A percentile compares a stretch with the other conserved stretches of the same genome.
Conservation (phyloP, 768 basidiomycete species). For the Mycena leptocephala region DNA sequence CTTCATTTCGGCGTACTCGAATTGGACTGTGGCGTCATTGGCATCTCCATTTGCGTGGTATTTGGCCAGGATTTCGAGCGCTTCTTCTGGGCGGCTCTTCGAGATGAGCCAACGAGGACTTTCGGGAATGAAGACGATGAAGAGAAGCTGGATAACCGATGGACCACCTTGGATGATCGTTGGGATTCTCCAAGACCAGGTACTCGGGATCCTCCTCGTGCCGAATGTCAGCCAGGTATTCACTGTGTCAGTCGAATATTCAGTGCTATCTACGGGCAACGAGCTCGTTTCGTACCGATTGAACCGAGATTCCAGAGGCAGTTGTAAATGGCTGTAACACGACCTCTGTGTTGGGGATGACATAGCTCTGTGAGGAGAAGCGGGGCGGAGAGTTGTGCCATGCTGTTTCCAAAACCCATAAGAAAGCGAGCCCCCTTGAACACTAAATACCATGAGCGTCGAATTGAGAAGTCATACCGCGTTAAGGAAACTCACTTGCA, state of each 20-base stretch:
- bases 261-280: slow-evolving; percentile 12
- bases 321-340: slow-evolving; percentile 26
- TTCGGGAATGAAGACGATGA: slow-evolving; percentile 80
- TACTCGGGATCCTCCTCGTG: slow-evolving; percentile 71
- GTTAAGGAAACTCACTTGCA: slow-evolving; percentile 21
- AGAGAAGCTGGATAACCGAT: slow-evolving; percentile 69
- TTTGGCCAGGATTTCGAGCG: slow-evolving; percentile 65
- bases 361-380: slow-evolving; percentile 30
- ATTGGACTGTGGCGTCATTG: slow-evolving; percentile 70
- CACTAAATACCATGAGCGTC: slow-evolving; percentile 22
- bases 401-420: slow-evolving; percentile 31
- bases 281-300: slow-evolving; percentile 21
- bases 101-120: slow-evolving; percentile 77
- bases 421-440: slow-evolving; percentile 31
- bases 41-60: slow-evolving; percentile 71
- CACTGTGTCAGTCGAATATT: slow-evolving; percentile 22
- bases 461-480: slow-evolving; percentile 6
- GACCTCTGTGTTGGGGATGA: slow-evolving; percentile 32
- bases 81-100: slow-evolving; percentile 60
- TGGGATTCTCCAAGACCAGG: slow-evolving; percentile 84
- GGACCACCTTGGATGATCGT: slow-evolving; percentile 76
- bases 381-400: slow-evolving; percentile 28
- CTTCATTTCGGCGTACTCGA: slow-evolving; percentile 74
- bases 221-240: slow-evolving; percentile 66
- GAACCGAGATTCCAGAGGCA: slow-evolving; percentile 28